These are phyloP conservation scores for Quercus cerris DNA, from an alignment of 306 rosid species.

Conservation along the genomic window DNA sequence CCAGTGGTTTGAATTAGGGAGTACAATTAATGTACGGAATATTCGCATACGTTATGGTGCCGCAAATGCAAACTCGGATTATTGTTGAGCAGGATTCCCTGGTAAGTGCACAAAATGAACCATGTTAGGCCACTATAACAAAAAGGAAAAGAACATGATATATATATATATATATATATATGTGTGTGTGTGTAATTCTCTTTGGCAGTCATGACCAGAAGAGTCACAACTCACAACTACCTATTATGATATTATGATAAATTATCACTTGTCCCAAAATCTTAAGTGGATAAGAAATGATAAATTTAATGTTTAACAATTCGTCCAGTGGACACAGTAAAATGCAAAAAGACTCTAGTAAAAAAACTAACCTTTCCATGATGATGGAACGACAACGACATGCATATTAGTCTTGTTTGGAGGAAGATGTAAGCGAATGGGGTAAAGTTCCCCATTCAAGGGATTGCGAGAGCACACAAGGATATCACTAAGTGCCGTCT, in stretches of 20 bases:
- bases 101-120: slow-evolving; percentile 2
- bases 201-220: background rate
- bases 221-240: too few relatives aligned
- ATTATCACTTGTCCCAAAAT: too few relatives aligned
- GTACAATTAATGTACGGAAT: background rate
- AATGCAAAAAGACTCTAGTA: background rate
- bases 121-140: background rate
- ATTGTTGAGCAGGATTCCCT: background rate
- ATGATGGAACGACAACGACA: slow-evolving; percentile 61
- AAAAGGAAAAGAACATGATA: background rate
- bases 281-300: too few relatives aligned
- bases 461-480: slow-evolving; percentile 74
- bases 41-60: background rate
- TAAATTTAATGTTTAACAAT: too few relatives aligned
- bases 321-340: background rate
- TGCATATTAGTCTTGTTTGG: slow-evolving; percentile 71
- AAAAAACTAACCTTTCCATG: slow-evolving; percentile 26
- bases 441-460: slow-evolving; percentile 65
- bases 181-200: background rate
- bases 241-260: too few relatives aligned
- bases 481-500: slow-evolving; percentile 47
- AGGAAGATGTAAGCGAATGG: slow-evolving; percentile 80
- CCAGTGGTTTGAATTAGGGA: background rate
- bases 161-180: background rate
- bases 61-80: background rate